Percentiles rank a stretch among this genome's conserved stretches.
phyloP scores from a whole-genome alignment of 345 rosid species.

The Anastatica hierochuntica region DNA sequence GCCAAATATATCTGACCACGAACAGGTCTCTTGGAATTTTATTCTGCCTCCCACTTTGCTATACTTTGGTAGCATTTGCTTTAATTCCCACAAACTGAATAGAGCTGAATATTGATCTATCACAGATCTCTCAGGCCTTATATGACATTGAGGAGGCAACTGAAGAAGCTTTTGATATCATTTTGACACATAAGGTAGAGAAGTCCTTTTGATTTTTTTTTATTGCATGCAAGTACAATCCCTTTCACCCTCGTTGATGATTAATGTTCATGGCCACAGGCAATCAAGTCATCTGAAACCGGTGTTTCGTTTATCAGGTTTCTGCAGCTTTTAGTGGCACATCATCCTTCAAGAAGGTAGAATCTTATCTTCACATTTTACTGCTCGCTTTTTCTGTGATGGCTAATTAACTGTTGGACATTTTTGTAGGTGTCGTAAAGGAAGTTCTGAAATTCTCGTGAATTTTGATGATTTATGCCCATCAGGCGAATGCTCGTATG shows the following conservation, averaged over 20 bases:
- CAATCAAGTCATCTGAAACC: slow-evolving; percentile 64
- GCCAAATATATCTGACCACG: too few species aligned
- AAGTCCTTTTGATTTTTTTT: neutral
- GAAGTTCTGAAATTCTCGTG: slow-evolving; percentile 77
- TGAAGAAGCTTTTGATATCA: too few species aligned
- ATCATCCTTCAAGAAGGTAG: slow-evolving; percentile 93
- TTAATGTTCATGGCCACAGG: slow-evolving; percentile 34
- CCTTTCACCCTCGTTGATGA: slow-evolving; percentile 5
- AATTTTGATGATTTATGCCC: slow-evolving; percentile 72
- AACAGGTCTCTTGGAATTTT: too few species aligned
- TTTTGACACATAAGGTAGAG: too few species aligned
- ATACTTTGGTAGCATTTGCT: too few species aligned
- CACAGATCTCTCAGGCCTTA: too few species aligned
- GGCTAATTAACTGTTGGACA: slow-evolving; percentile 15
- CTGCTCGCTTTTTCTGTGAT: slow-evolving; percentile 1
- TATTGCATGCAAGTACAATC: neutral
- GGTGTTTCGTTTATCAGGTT: slow-evolving; percentile 64
- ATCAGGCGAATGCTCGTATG: slow-evolving; percentile 33
- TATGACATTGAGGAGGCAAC: too few species aligned
- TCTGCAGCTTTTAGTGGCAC: slow-evolving; percentile 80
- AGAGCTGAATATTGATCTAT: too few species aligned
- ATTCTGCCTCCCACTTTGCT: too few species aligned
- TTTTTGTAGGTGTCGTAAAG: slow-evolving; percentile 79
- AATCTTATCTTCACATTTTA: neutral
- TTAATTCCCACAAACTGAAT: too few species aligned